Base-by-base conservation (phyloP, 2,329 filamentous ascomycete genomes). In the Alternaria conjuncta region DNA sequence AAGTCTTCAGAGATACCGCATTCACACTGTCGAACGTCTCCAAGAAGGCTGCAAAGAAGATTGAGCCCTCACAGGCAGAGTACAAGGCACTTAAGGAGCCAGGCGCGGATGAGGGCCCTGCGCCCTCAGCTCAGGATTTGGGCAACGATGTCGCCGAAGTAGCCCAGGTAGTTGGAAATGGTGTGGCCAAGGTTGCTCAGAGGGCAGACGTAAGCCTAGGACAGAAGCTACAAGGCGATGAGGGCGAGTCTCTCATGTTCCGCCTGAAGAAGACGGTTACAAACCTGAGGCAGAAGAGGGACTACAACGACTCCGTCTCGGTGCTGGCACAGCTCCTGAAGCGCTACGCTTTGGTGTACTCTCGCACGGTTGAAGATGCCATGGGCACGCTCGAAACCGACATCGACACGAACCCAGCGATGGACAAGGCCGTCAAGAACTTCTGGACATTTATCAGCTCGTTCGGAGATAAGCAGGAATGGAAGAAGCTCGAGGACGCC, bases 271-370 rank as follows among this genome's bases (percentile, higher is more conserved):
- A 91, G 71, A 89, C 91, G 0, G 89, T 98, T 4, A 70, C 87
- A 13, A 92, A 91, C 43, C 85, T 98, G 13, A 86, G 92, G 8
- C 86, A 92, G 73, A 89, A 92, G 55, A 88, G 86, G 8, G 93
- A 97, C 77, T 98, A 98, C 77, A 89, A 91, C 0, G 89, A 94
- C 51, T 97, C 94, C 0, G 93, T 97, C 0, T 93, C 92, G 1
- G 93, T 90, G 0, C 80, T 98, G 30, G 88, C 92, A 0, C 81
- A 89, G 8, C 84, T 98, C 6, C 85, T 97, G 60, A 88, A 93
- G 74, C 88, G 90, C 45, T 97, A 97, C 78, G 90, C 92, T 10
- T 83, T 88, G 65, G 84, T 89, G 10, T 97, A 97, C 77, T 92
- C 93, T 0, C 88, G 89, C 36, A 90, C 90, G 0, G 86, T 89